Evolutionary conservation across 192 early-diverging fungal genomes (phyloP), one percentile per base, ranked within the genome.

Genomic region (Oehlia diaphana): DNA sequence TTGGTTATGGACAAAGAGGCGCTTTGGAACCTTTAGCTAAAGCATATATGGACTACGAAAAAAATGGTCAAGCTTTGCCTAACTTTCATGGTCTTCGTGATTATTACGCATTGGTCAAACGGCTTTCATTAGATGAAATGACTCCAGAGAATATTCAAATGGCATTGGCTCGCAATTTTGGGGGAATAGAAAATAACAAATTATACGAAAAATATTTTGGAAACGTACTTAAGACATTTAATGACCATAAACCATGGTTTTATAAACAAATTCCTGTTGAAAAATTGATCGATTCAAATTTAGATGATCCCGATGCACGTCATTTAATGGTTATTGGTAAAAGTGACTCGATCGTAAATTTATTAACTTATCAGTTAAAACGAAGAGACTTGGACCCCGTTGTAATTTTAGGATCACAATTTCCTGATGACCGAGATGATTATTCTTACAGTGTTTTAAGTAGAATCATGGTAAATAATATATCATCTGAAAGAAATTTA

Each of bases 241-340:
- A 64, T 35, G 53, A 58, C 28, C 44, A 74, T 14, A 19, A 13
- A 1, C 4, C 9, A 42, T 74, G 28, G 14, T 2, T 12, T 2
- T 53, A 79, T 23, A 26, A 53, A 23, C 49, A 21, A 39, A 79
- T 79, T 12, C 26, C 78, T 9, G 31, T 77, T 13, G 19, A 53
- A 23, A 19, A 61, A 9, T 21, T 79, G 13, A 79, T 79, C 7
- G n/a, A 69, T n/a, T 28, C 68, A 19, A 79, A 79, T 73, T 53
- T 79, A 31, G 35, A 50, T 39, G 78, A 79, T 9, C 39, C 2
- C 12, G 23, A 61, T 58, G 72, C 68, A 5, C 35, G 78, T 28
- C 74, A 79, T 44, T n/a, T 79, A 23, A 79, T 79, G 70, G 44
- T 74, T 64, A 79, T 79, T 33, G 78, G 70, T 4, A 79, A 79